Evolutionary conservation across 331 rosid genomes (phyloP).

Genomic region (Cydonia oblonga): DNA sequence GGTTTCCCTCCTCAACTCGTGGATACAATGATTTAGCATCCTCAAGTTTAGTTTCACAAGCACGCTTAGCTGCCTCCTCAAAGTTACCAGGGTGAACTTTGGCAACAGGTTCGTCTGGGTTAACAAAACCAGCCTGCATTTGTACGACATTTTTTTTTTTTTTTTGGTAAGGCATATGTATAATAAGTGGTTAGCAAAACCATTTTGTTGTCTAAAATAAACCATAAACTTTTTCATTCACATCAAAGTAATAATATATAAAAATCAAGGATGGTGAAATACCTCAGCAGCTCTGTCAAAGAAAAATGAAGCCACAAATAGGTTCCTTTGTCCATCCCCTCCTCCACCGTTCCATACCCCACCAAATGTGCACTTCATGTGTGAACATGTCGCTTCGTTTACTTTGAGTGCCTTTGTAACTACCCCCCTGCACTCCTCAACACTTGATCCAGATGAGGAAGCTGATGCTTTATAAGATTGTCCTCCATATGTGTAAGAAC

Average conservation of each 20-base stretch:
- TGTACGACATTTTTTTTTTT: neutral
- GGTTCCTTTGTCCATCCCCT: conserved; percentile 89
- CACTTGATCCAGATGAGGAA: conserved; percentile 55
- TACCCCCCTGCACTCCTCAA: conserved; percentile 61
- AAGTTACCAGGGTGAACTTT: conserved; percentile 55
- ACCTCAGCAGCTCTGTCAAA: conserved; percentile 99
- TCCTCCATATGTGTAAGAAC: conserved; percentile 73
- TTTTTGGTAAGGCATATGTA: neutral
- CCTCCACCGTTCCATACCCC: conserved; percentile 99
- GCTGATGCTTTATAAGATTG: conserved; percentile 46
- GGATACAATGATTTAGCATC: conserved; percentile 55
- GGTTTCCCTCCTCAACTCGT: conserved; percentile 47
- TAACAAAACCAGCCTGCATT: conserved; percentile 79
- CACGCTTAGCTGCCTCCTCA: conserved; percentile 84
- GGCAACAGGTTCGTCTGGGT: conserved; percentile 50
- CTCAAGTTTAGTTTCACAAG: conserved; percentile 65
- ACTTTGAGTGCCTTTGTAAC: conserved; percentile 67
- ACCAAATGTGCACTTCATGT: conserved; percentile 94
- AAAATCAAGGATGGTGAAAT: conserved; percentile 10
- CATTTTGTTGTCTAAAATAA: conserved; percentile 1
- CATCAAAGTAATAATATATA: neutral
- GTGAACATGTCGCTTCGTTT: conserved; percentile 61
- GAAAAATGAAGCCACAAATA: conserved; percentile 95
- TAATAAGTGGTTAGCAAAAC: conserved; percentile 15
- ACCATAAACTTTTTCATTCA: neutral